phyloP scores from a whole-genome alignment of 202 grass and related monocot species.

The Eragrostis tef region DNA sequence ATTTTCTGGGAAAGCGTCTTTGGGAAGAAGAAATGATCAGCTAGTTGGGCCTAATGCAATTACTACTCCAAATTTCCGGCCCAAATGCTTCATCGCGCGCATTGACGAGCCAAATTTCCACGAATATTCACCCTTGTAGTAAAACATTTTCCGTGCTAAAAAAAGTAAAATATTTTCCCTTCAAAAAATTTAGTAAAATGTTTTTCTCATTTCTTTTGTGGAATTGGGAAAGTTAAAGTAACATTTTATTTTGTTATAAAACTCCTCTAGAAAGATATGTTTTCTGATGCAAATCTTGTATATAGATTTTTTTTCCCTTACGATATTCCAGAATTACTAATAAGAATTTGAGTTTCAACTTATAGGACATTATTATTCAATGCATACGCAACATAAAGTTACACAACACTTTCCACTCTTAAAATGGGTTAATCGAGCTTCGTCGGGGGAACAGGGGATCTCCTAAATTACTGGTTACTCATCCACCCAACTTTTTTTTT shows the following conservation, averaged over 20 bases:
- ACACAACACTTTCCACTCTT: background rate
- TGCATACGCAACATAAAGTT: background rate
- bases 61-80: background rate
- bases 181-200: too few relatives aligned
- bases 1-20: constrained; percentile 21
- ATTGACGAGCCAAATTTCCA: background rate
- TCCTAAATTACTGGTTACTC: background rate
- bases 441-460: background rate
- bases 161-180: too few relatives aligned
- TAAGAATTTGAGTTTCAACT: background rate
- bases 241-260: background rate
- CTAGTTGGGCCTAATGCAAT: background rate
- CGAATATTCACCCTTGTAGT: background rate
- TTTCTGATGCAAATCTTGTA: background rate
- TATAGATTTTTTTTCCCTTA: background rate
- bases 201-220: background rate
- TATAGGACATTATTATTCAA: background rate
- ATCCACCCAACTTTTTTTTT: background rate
- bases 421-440: background rate
- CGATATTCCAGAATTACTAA: background rate
- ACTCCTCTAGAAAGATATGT: background rate
- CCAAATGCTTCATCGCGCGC: background rate
- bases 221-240: background rate
- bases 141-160: background rate
- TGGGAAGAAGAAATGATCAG: background rate